These are phyloP conservation scores for Imleria badia DNA, from an alignment of 768 basidiomycete genomes.

Conservation along the genomic window DNA sequence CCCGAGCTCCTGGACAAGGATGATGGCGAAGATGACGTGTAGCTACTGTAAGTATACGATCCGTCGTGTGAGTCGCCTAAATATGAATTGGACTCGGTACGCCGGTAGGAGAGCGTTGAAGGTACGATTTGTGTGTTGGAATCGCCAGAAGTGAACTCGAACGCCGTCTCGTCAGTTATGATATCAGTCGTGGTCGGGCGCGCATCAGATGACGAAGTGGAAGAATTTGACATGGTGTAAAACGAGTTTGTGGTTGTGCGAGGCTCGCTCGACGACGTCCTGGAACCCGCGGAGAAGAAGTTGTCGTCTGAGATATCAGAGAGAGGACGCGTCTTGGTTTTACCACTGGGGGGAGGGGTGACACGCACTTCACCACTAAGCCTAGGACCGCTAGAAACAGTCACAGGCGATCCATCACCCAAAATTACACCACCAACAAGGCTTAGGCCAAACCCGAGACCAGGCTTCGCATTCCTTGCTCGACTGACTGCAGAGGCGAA, in stretches of 20 bases:
- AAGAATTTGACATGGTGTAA: conserved; percentile 35
- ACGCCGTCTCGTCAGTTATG: conserved; percentile 38
- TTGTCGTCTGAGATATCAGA: conserved; percentile 42
- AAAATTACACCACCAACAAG: conserved; percentile 40
- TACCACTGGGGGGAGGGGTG: conserved; percentile 46
- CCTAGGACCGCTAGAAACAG: conserved; percentile 63
- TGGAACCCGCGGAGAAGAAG: conserved; percentile 46
- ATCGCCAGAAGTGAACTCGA: conserved; percentile 38
- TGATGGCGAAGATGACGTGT: conserved; percentile 48
- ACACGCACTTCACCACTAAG: conserved; percentile 42
- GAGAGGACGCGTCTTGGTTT: conserved; percentile 29
- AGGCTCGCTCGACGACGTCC: conserved; percentile 32
- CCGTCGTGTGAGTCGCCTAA: conserved; percentile 54
- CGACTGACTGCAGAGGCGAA: conserved; percentile 45
- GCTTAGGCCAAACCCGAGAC: conserved; percentile 46
- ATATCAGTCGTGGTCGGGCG: conserved; percentile 32
- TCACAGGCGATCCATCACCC: conserved; percentile 65
- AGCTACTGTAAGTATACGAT: conserved; percentile 33
- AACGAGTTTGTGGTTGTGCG: conserved; percentile 31
- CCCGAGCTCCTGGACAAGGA: conserved; percentile 57
- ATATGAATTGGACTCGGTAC: conserved; percentile 54
- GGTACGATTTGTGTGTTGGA: conserved; percentile 46
- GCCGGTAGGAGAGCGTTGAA: conserved; percentile 52
- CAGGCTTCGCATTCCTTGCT: conserved; percentile 40
- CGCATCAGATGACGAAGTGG: conserved; percentile 29